Evolutionary conservation across 163 green algal genomes (phyloP).

Genomic region (Chlamydomonas reinhardtii): DNA sequence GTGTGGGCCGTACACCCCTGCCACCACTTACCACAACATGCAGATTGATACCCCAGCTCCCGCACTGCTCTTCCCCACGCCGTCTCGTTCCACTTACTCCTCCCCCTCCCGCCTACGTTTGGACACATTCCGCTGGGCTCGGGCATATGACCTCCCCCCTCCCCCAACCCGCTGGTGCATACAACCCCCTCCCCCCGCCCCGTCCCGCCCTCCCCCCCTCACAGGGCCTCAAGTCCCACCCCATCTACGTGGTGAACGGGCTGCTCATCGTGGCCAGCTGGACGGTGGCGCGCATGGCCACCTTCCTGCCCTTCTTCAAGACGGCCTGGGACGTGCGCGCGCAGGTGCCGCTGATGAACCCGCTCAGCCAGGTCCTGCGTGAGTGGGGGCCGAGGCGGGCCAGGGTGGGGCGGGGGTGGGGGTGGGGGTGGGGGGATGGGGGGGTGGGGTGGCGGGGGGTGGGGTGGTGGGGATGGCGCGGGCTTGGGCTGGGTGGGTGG

Average conservation of each 20-base stretch:
- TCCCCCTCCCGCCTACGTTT: too few relatives aligned
- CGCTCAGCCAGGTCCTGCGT: slow-evolving; percentile 18
- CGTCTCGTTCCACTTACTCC: too few relatives aligned
- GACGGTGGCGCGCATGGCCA: slow-evolving; percentile 62
- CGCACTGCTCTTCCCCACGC: too few relatives aligned
- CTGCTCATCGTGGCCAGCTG: slow-evolving; percentile 56
- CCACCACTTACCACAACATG: too few relatives aligned
- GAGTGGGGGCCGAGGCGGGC: background rate
- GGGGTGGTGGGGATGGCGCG: background rate
- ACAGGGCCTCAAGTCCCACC: slow-evolving; percentile 44
- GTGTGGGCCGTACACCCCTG: too few relatives aligned
- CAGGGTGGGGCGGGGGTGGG: background rate
- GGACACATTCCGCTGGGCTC: too few relatives aligned
- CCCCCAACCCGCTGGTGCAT: background rate
- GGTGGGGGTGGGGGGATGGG: background rate
- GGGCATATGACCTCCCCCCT: too few relatives aligned
- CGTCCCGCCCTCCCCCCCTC: background rate
- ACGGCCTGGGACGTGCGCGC: slow-evolving; percentile 41
- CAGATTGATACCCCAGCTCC: too few relatives aligned
- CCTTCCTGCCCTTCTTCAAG: slow-evolving; percentile 69
- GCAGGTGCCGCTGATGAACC: slow-evolving; percentile 49
- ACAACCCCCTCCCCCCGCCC: background rate
- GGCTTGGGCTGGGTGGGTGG: too few relatives aligned
- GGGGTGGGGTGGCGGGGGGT: background rate
- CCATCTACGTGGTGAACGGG: slow-evolving; percentile 62